Evolutionary conservation across 2,329 filamentous ascomycete species (phyloP).

Genomic region (Cytospora mali): DNA sequence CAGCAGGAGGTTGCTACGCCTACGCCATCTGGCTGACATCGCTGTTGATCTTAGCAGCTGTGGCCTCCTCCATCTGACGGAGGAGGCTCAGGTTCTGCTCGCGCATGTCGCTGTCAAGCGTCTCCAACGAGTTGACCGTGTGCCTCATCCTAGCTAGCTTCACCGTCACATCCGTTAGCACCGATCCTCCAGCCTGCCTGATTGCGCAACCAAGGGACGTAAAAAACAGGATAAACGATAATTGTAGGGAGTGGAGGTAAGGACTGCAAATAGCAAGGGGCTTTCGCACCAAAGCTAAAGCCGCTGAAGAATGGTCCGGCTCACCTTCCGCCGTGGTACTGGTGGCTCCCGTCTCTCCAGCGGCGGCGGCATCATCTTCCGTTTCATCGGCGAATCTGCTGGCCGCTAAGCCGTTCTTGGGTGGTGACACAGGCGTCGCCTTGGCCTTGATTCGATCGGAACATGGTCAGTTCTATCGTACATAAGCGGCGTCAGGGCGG

Average conservation of each 20-base stretch:
- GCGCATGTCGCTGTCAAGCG: conserved; percentile 27
- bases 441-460: conserved; percentile 44
- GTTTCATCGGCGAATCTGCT: conserved; percentile 53
- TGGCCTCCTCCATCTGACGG: conserved; percentile 25
- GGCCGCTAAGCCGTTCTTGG: conserved; percentile 55
- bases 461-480: conserved; percentile 17
- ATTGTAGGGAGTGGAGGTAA: conserved; percentile 26
- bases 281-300: conserved; percentile 68
- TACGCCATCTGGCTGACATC: conserved; percentile 26
- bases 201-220: conserved; percentile 10
- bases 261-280: conserved; percentile 49
- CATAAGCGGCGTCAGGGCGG: conserved; percentile 13
- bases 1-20: not conserved
- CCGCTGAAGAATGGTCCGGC: conserved; percentile 63
- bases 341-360: conserved; percentile 34
- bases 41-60: conserved; percentile 21
- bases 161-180: conserved; percentile 23
- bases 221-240: conserved; percentile 23
- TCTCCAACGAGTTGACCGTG: conserved; percentile 25
- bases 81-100: conserved; percentile 27
- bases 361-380: conserved; percentile 35
- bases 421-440: conserved; percentile 39
- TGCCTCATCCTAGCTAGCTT: conserved; percentile 29
- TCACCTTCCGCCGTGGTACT: conserved; percentile 56
- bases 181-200: conserved; percentile 14